Conservation (phyloP, 2,329 filamentous ascomycete species). For the Penicillium paneum region DNA sequence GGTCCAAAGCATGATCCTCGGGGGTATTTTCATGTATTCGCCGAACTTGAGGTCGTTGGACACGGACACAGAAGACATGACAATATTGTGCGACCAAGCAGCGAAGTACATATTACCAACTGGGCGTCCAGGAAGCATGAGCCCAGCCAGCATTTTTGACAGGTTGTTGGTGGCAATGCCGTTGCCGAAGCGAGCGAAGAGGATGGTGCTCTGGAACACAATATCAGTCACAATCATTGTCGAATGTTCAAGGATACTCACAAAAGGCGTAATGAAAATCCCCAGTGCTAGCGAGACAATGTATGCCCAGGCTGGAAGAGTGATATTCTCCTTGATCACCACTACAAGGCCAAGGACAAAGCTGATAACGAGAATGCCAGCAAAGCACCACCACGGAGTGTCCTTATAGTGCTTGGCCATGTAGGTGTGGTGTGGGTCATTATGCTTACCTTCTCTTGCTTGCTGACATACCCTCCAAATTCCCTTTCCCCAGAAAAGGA, state of each 20-base stretch:
- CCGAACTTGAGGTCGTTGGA: constrained; percentile 57
- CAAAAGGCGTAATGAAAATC: constrained; percentile 19
- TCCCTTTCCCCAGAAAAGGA: constrained; percentile 57
- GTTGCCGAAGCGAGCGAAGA: constrained; percentile 54
- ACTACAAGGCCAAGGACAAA: constrained; percentile 29
- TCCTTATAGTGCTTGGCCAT: constrained; percentile 56
- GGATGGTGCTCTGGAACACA: constrained; percentile 45
- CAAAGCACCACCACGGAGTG: constrained; percentile 39
- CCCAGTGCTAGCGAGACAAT: constrained; percentile 33
- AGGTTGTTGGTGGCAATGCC: constrained; percentile 59
- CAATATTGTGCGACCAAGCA: constrained; percentile 58
- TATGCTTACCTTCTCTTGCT: constrained; percentile 43
- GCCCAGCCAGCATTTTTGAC: constrained; percentile 56
- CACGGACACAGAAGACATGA: constrained; percentile 50
- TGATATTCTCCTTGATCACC: constrained; percentile 31
- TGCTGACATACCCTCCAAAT: constrained; percentile 48
- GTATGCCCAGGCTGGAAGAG: constrained; percentile 34
- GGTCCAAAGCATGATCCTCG: constrained; percentile 54
- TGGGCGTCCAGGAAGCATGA: constrained; percentile 51
- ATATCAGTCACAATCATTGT: constrained; percentile 4
- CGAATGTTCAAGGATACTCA: constrained; percentile 8
- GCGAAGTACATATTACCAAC: constrained; percentile 59
- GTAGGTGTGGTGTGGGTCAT: constrained; percentile 53
- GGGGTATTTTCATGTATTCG: constrained; percentile 57
- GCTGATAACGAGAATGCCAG: constrained; percentile 24